Conservation (phyloP, 306 rosid species). For the Cicer cuneatum region DNA sequence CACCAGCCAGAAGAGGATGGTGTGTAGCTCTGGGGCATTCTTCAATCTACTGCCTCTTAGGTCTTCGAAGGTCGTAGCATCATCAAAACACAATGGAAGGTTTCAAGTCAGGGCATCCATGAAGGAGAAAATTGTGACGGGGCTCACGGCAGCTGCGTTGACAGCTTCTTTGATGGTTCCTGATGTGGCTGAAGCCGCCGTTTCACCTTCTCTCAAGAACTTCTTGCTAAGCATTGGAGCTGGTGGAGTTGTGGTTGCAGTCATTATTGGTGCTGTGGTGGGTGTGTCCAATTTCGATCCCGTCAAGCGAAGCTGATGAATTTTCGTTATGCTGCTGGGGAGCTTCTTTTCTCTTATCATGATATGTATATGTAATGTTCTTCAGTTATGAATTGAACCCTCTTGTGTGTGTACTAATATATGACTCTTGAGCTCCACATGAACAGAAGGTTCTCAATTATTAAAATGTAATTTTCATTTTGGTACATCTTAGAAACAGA, state of each 20-base stretch:
- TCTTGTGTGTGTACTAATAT: slow-evolving; percentile 54
- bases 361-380: slow-evolving; percentile 45
- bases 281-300: slow-evolving; percentile 95
- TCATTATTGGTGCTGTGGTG: slow-evolving; percentile 71
- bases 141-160: slow-evolving; percentile 74
- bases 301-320: slow-evolving; percentile 76
- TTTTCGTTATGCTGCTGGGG: slow-evolving; percentile 4
- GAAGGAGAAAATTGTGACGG: slow-evolving; percentile 85
- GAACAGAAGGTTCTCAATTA: slow-evolving; percentile 47
- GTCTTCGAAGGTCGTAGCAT: slow-evolving; percentile 48
- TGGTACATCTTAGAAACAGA: not conserved
- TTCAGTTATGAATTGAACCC: slow-evolving; percentile 45
- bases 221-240: slow-evolving; percentile 94
- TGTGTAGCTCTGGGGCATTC: slow-evolving; percentile 56
- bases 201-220: slow-evolving; percentile 89
- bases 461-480: slow-evolving; percentile 28
- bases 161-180: slow-evolving; percentile 83
- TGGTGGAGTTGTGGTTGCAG: slow-evolving; percentile 73
- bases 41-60: slow-evolving; percentile 64
- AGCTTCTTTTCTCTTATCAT: slow-evolving; percentile 2
- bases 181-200: slow-evolving; percentile 91
- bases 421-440: slow-evolving; percentile 45
- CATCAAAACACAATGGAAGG: slow-evolving; percentile 51
- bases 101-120: slow-evolving; percentile 73
- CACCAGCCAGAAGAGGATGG: slow-evolving; percentile 57